A percentile compares a stretch with the other conserved stretches of the same genome.
Conservation (phyloP, 2,329 filamentous ascomycete species). For the Neocucurbitaria cava region DNA sequence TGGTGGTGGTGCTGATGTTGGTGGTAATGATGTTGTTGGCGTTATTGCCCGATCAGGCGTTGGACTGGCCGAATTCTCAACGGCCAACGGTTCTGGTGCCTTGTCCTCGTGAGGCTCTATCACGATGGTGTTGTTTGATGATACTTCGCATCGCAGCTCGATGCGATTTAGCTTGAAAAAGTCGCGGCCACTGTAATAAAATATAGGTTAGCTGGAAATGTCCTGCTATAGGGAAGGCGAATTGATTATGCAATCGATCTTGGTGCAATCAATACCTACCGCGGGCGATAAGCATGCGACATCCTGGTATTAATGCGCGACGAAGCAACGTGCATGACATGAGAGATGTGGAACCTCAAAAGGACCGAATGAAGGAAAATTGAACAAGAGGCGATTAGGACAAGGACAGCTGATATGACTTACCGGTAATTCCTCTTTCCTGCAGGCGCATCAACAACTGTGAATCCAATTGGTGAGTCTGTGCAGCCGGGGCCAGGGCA, state of each 20-base stretch:
- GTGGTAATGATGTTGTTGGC: slow-evolving; percentile 6
- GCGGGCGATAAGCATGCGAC: slow-evolving; percentile 25
- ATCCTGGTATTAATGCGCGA: slow-evolving; percentile 18
- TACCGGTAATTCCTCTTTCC: slow-evolving; percentile 42
- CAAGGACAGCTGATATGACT: slow-evolving; percentile 21
- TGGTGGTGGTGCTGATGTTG: not conserved
- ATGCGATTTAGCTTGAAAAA: slow-evolving; percentile 51
- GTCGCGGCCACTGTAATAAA: slow-evolving; percentile 40
- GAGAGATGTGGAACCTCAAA: slow-evolving; percentile 11
- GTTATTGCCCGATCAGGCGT: slow-evolving; percentile 17
- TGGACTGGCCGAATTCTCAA: slow-evolving; percentile 25
- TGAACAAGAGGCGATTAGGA: slow-evolving; percentile 7
- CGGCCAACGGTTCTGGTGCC: slow-evolving; percentile 25
- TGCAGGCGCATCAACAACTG: slow-evolving; percentile 35
- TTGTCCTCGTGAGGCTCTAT: slow-evolving; percentile 38
- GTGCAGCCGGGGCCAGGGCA: slow-evolving; percentile 34
- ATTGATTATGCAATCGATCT: slow-evolving; percentile 20
- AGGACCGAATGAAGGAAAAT: slow-evolving; percentile 12
- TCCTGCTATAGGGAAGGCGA: slow-evolving; percentile 6
- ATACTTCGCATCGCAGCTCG: slow-evolving; percentile 45
- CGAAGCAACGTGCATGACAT: slow-evolving; percentile 11
- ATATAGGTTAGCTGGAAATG: slow-evolving; percentile 8
- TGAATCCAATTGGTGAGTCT: slow-evolving; percentile 41
- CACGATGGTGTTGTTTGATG: slow-evolving; percentile 25
- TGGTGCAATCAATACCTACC: slow-evolving; percentile 24